Base-by-base conservation (phyloP, 208 protist species). In the Leishmania amazonensis region DNA sequence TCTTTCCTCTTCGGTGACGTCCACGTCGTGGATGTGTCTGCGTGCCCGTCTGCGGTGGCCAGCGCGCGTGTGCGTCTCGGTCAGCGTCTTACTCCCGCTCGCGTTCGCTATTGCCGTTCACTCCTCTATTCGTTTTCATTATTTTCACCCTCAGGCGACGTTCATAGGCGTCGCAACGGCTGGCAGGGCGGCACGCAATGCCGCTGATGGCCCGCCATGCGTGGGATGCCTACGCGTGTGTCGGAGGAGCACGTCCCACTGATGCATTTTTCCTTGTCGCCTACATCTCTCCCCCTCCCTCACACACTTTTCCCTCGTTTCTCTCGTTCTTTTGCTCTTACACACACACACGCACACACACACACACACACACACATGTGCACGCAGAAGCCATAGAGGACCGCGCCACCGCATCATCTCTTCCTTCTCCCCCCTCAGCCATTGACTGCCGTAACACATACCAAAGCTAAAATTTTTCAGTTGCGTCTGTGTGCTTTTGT, bases 391-490 rank as follows among this genome's bases (percentile, higher is more conserved):
- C n/a, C 47, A 76, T 45, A 53, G 72, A 76, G 72, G 72, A 53
- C 58, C 51, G 51, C 45, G 72, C 47, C 72, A 76, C 28, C 19
- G 13, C 38, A 17, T 53, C 72, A 76, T 60, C 51, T 38, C 6
- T 84, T 75, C 65, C 70, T 80, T 13, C 71, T 49, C 7, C 11
- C 11, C 38, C 65, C 65, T 71, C 31, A 3, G 19, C 65, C 65
- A 45, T 24, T 71, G 65, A 71, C 65, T 45, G 31, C 38, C 4
- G 15, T 71, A 17, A 47, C 65, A 7, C 19, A 47, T 47, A 24
- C 40, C 17, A n/a, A 71, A 47, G 65, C 15, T 71, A 35, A 45
- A 71, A 45, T 24, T 71, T 24, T 71, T 68, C 15, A 40, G 31
- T 42, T 21, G 62, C 15, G 31, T 45, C 65, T 28, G 11, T n/a